A percentile compares a stretch with the other conserved stretches of the same genome.
Conservation (phyloP, 345 rosid species). For the Laguncularia racemosa region DNA sequence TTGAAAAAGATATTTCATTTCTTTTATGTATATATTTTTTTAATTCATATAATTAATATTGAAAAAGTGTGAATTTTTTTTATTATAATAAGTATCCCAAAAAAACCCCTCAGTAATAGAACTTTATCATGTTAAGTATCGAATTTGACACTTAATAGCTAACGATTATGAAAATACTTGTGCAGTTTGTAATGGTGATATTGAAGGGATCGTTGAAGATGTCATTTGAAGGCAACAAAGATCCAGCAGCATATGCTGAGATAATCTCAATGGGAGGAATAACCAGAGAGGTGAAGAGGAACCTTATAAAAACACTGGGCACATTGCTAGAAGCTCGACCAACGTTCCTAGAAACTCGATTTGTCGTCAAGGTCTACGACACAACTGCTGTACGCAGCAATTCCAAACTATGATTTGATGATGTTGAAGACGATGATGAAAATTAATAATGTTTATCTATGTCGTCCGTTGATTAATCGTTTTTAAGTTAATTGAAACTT, state of each 20-base stretch:
- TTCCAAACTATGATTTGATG: constrained; percentile 27
- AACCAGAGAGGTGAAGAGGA: constrained; percentile 51
- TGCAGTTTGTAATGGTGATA: constrained; percentile 90
- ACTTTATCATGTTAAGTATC: too few relatives aligned
- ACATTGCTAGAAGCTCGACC: constrained; percentile 32
- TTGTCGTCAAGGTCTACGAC: constrained; percentile 73
- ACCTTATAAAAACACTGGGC: constrained; percentile 57
- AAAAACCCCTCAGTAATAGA: too few relatives aligned
- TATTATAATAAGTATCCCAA: too few relatives aligned
- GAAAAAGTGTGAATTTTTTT: too few relatives aligned
- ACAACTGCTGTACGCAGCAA: constrained; percentile 25
- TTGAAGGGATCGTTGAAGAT: constrained; percentile 68
- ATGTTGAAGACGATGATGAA: not conserved
- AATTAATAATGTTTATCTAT: too few relatives aligned
- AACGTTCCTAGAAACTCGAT: constrained; percentile 50
- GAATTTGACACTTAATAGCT: not conserved
- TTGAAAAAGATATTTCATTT: too few relatives aligned
- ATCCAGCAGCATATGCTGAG: constrained; percentile 78
- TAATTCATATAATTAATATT: too few relatives aligned
- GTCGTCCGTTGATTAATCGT: too few relatives aligned
- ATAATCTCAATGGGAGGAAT: constrained; percentile 90
- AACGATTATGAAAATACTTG: too few relatives aligned
- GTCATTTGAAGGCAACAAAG: constrained; percentile 70
- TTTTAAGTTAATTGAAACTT: too few relatives aligned
- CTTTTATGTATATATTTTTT: too few relatives aligned